Evolutionary conservation across 2,329 filamentous ascomycete genomes (phyloP), one percentile per base, ranked within the genome.

Genomic region (Colletotrichum horii): DNA sequence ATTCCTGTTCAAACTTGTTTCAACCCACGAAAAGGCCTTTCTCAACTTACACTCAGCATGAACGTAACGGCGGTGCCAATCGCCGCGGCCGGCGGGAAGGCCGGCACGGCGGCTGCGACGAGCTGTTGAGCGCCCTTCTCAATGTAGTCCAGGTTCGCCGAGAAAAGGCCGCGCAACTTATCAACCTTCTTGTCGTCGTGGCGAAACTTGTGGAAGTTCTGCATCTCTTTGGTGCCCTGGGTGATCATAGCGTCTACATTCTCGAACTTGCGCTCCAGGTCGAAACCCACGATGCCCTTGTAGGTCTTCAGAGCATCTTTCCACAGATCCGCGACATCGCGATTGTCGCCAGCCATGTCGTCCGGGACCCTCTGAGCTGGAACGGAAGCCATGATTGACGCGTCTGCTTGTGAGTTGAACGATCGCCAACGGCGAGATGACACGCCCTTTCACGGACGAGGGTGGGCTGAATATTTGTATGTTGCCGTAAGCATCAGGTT

Each of bases 161-260:
- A 70, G 26, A 84, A 81, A 6, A 84, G 58, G 2, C 66, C 77
- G 2, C 83, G 78, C 4, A 84, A 72, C 16, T 80, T 80, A 69
- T 84, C 83, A 4, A 83, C 80, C 38, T 83, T 84, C 4, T 79
- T 79, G 19, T 82, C 79, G 26, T 84, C 79, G n/a, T 84, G 83
- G 2, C 83, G 80, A 58, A 82, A 84, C 24, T 80, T 80, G 52
- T 80, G 79, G 55, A 84, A 84, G 38, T 78, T 77, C 11, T 81
- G 79, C 80, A 84, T 83, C 66, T 83, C 78, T 22, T 80, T 79
- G 8, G 79, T 74, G 24, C 74, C 70, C 28, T 32, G 71, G n/a
- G 55, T 38, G 64, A 78, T 72, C 80, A 83, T 81, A 1, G 66
- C 77, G 38, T 81, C 64, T 3, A 80, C 77, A 58, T 78, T 81